Conservation (phyloP, 1,139 yeast species). For the Blastobotrys malaysiensis region DNA sequence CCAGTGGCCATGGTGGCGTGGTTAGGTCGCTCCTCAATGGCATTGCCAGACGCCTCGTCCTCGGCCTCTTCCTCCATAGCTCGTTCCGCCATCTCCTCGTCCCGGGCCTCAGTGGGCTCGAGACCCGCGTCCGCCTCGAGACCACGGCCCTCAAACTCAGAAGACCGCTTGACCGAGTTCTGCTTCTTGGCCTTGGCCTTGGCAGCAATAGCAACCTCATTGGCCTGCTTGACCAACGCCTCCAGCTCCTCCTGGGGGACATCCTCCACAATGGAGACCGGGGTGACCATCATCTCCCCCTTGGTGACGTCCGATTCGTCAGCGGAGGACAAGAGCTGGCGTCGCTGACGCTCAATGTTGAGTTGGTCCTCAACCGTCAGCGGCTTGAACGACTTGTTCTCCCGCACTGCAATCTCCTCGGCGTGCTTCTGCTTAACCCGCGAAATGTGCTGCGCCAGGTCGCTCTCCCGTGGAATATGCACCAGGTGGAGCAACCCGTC, state of each 20-base stretch:
- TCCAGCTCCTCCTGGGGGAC: conserved; percentile 25
- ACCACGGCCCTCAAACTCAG: conserved; percentile 36
- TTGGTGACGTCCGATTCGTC: conserved; percentile 45
- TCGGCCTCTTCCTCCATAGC: conserved; percentile 8
- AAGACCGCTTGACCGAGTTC: conserved; percentile 20
- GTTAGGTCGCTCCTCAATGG: conserved; percentile 5
- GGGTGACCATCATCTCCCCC: conserved; percentile 62
- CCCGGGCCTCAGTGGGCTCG: conserved; percentile 14
- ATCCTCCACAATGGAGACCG: conserved; percentile 59
- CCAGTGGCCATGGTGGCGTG: neutral
- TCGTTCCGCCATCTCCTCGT: conserved; percentile 11
- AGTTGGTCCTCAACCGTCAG: conserved; percentile 70
- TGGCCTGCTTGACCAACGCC: conserved; percentile 16
- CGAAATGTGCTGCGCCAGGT: conserved; percentile 48
- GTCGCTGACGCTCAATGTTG: conserved; percentile 59
- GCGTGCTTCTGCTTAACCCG: conserved; percentile 38
- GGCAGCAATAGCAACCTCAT: neutral
- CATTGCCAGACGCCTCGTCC: neutral
- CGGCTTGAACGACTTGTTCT: conserved; percentile 30
- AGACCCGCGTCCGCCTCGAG: conserved; percentile 18
- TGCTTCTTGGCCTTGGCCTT: conserved; percentile 2
- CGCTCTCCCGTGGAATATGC: conserved; percentile 48
- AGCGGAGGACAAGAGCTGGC: conserved; percentile 47
- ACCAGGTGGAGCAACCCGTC: conserved; percentile 58
- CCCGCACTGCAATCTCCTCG: conserved; percentile 19